These are phyloP conservation scores for Oryza punctata DNA, from an alignment of 176 grass and related monocot species.

Conservation along the genomic window DNA sequence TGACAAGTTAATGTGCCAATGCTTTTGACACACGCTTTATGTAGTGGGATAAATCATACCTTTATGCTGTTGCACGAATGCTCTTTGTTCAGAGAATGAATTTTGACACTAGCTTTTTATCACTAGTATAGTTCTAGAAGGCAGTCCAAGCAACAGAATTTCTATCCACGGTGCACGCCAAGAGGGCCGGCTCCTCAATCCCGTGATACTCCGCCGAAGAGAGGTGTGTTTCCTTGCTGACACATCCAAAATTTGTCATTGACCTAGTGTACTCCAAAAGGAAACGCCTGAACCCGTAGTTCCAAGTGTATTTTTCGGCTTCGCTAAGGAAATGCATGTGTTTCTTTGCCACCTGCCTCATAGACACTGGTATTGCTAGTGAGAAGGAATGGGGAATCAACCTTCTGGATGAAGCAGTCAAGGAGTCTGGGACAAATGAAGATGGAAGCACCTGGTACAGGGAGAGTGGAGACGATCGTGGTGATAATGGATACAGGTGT, in stretches of 20 bases:
- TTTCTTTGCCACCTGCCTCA: slow-evolving; percentile 68
- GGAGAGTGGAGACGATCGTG: slow-evolving; percentile 77
- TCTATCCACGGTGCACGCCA: slow-evolving; percentile 65
- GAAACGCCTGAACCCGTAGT: slow-evolving; percentile 2
- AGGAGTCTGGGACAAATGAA: slow-evolving; percentile 77
- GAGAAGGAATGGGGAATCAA: slow-evolving; percentile 99
- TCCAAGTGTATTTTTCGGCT: slow-evolving; percentile 20
- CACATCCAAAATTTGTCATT: neutral
- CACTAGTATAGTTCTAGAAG: slow-evolving; percentile 63
- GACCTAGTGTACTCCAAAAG: neutral
- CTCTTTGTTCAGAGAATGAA: neutral
- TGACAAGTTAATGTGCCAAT: slow-evolving; percentile 13
- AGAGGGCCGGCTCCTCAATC: slow-evolving; percentile 84
- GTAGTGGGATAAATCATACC: neutral
- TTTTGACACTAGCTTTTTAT: slow-evolving; percentile 30
- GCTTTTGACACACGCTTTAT: slow-evolving; percentile 37
- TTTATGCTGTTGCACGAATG: slow-evolving; percentile 18
- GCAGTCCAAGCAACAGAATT: slow-evolving; percentile 64
- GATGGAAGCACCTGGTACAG: slow-evolving; percentile 97
- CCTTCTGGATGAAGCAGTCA: slow-evolving; percentile 80
- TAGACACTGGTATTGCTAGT: slow-evolving; percentile 99
- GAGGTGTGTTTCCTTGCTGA: slow-evolving; percentile 69
- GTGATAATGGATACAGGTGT: slow-evolving; percentile 83
- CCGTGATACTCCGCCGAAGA: slow-evolving; percentile 86
- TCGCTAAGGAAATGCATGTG: slow-evolving; percentile 55